phyloP scores from a whole-genome alignment of 2,329 filamentous ascomycete species.

The Aspergillus flavus region DNA sequence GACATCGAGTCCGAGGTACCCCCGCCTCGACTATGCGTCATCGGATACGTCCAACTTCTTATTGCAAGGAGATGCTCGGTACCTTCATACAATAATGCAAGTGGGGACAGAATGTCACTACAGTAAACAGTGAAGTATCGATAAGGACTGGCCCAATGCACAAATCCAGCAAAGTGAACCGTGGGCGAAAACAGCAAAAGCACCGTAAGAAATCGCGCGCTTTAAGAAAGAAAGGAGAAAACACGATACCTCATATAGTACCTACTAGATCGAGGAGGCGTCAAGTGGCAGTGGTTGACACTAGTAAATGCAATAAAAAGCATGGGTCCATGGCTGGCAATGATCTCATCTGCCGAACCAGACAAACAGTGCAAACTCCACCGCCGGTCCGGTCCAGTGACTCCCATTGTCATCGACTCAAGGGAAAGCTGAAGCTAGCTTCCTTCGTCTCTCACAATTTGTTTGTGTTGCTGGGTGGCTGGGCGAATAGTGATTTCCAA shows the following conservation, averaged over 20 bases:
- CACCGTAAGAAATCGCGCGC: background rate
- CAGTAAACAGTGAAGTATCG: background rate
- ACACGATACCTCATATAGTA: background rate
- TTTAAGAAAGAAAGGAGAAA: background rate
- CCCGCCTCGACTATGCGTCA: conserved; percentile 25
- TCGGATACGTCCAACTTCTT: conserved; percentile 18
- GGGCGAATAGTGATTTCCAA: background rate
- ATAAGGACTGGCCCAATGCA: background rate
- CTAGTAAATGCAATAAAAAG: background rate
- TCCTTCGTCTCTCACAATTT: background rate
- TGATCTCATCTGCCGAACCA: conserved; percentile 24
- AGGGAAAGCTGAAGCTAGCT: background rate
- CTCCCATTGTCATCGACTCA: background rate
- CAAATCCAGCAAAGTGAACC: background rate
- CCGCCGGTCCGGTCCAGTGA: conserved; percentile 15
- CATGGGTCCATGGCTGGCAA: conserved; percentile 10
- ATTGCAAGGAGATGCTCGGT: conserved; percentile 1
- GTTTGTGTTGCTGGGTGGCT: conserved; percentile 1
- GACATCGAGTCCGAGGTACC: conserved; percentile 30
- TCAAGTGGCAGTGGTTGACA: background rate
- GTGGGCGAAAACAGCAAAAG: background rate
- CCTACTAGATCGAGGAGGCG: background rate
- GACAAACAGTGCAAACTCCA: conserved; percentile 38
- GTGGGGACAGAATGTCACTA: background rate
- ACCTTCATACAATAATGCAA: conserved; percentile 5